phyloP scores from a whole-genome alignment of 1,284 basidiomycete species.

The Puccinia novopanici region DNA sequence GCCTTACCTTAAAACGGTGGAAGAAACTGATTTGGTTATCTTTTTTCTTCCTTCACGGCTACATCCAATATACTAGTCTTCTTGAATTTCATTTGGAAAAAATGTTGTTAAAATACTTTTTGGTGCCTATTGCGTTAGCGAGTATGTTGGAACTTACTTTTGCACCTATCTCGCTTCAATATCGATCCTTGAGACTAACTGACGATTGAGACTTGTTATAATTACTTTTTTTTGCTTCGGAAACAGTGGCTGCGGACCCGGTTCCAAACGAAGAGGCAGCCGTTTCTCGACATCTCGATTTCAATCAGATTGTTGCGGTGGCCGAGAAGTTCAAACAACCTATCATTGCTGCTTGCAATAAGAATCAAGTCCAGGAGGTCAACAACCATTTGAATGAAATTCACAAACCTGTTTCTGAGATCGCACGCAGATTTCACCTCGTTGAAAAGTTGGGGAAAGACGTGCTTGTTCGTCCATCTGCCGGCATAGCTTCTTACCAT shows the following conservation, averaged over 20 bases:
- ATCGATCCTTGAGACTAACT: neutral
- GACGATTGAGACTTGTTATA: neutral
- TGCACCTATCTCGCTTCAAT: neutral
- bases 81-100: neutral
- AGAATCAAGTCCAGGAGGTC: neutral
- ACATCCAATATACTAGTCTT: neutral
- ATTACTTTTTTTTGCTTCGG: neutral
- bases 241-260: constrained; percentile 2
- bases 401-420: neutral
- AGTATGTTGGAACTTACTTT: neutral
- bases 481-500: neutral
- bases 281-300: neutral
- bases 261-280: neutral
- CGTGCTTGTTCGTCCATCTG: neutral
- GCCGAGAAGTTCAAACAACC: constrained; percentile 3
- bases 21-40: neutral
- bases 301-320: neutral
- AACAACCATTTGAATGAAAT: neutral
- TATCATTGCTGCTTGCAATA: neutral
- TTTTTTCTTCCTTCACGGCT: neutral
- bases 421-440: neutral
- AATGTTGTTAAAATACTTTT: constrained; percentile 7
- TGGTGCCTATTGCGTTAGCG: neutral
- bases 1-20: neutral
- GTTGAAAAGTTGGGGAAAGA: neutral